These are phyloP conservation scores for Nannochloropsis oceanica DNA, from an alignment of 108 stramenopile genomes.

Conservation along the genomic window DNA sequence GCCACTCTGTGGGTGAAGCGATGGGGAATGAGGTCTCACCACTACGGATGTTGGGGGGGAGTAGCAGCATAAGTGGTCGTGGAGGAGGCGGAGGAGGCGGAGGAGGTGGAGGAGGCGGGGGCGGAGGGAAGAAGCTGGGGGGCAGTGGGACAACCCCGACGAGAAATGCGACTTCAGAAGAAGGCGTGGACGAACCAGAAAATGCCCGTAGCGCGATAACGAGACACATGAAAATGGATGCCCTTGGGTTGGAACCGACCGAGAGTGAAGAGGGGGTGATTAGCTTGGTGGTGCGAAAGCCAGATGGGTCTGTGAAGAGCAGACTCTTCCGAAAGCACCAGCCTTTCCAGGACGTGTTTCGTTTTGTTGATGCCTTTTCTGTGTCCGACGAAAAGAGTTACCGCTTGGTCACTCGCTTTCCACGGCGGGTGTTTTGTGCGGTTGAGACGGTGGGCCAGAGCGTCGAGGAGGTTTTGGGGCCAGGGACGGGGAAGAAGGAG, in stretches of 20 bases:
- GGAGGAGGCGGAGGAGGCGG: background rate
- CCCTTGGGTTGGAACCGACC: conserved; percentile 6
- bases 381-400: background rate
- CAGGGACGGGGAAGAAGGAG: background rate
- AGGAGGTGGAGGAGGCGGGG: background rate
- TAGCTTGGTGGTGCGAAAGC: conserved; percentile 2
- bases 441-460: conserved; percentile 4
- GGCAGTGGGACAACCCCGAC: background rate
- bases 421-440: conserved; percentile 7
- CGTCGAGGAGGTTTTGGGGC: conserved; percentile 1
- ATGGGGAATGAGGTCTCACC: background rate
- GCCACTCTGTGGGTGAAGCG: background rate
- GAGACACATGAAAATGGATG: background rate
- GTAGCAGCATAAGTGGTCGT: background rate
- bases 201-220: background rate
- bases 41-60: background rate
- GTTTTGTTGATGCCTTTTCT: conserved; percentile 7
- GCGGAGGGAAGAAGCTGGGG: background rate
- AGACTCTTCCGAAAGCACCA: conserved; percentile 3
- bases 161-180: conserved; percentile 2
- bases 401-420: conserved; percentile 9
- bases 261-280: background rate
- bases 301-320: background rate
- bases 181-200: background rate
- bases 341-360: background rate